Percentiles rank a stretch among this genome's conserved stretches.
Evolutionary conservation across 352 stramenopile species (phyloP).

Genomic region (Elongisporangium anandrum): DNA sequence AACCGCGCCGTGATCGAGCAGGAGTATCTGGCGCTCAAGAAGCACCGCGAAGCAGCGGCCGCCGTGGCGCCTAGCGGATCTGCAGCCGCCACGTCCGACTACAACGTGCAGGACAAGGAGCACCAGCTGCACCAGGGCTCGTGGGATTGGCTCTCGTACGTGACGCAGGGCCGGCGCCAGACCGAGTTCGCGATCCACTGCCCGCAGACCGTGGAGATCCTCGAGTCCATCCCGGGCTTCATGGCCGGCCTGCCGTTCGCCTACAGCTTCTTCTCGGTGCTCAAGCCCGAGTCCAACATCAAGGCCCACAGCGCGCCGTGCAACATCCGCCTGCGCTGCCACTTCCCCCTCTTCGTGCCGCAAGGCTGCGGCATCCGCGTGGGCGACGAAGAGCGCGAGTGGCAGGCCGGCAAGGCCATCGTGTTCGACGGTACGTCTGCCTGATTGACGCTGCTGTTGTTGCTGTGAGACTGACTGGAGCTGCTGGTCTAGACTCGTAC

Average conservation of each 20-base stretch:
- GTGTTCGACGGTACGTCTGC: slow-evolving; percentile 81
- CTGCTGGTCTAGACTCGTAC: slow-evolving; percentile 47
- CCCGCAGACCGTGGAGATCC: slow-evolving; percentile 57
- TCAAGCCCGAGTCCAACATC: slow-evolving; percentile 90
- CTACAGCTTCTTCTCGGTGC: slow-evolving; percentile 95
- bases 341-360: slow-evolving; percentile 92
- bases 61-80: background rate
- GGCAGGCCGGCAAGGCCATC: slow-evolving; percentile 75
- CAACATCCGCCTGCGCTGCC: slow-evolving; percentile 94
- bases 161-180: slow-evolving; percentile 66
- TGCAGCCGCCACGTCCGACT: slow-evolving; percentile 25
- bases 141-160: slow-evolving; percentile 94
- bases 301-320: slow-evolving; percentile 92
- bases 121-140: slow-evolving; percentile 73
- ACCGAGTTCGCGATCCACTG: slow-evolving; percentile 59
- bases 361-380: slow-evolving; percentile 90
- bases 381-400: slow-evolving; percentile 77
- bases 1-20: slow-evolving; percentile 55
- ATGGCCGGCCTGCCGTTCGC: slow-evolving; percentile 91
- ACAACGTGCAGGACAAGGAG: slow-evolving; percentile 67
- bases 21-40: slow-evolving; percentile 52
- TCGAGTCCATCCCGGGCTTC: slow-evolving; percentile 80
- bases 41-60: slow-evolving; percentile 19
- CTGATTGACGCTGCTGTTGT: background rate
- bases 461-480: background rate